Percentiles rank a stretch among this genome's conserved stretches.
Evolutionary conservation across 2,329 filamentous ascomycete genomes (phyloP).

Genomic region (Fusarium acutatum): DNA sequence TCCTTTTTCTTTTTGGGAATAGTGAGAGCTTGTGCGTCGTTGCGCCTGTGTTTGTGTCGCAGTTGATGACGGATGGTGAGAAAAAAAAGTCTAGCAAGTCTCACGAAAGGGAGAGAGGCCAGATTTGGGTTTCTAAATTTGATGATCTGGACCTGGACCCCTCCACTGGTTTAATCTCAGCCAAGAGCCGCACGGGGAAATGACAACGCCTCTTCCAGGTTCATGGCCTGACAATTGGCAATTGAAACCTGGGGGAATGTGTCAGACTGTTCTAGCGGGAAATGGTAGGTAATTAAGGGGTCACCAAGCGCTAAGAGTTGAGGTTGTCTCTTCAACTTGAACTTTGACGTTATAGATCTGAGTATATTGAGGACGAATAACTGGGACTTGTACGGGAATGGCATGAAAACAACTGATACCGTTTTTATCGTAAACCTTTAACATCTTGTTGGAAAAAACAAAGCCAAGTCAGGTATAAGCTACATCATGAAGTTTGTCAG

Average conservation of each 20-base stretch:
- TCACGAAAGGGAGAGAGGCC: constrained; percentile 16
- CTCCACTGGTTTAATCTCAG: constrained; percentile 23
- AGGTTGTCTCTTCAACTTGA: not conserved
- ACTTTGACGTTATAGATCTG: not conserved
- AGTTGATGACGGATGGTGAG: not conserved
- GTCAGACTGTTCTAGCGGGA: constrained; percentile 35
- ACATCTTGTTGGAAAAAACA: not conserved
- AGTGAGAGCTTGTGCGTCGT: not conserved
- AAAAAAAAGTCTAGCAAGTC: constrained; percentile 3
- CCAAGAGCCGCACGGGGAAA: constrained; percentile 31
- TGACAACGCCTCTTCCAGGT: constrained; percentile 27
- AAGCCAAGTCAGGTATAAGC: not conserved
- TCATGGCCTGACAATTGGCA: constrained; percentile 36
- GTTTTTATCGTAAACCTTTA: not conserved
- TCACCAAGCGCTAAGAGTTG: not conserved
- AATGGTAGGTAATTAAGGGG: constrained; percentile 4
- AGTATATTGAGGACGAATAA: not conserved
- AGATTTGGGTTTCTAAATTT: constrained; percentile 37
- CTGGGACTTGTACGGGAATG: too few species aligned
- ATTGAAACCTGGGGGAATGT: constrained; percentile 36
- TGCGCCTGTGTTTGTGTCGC: not conserved
- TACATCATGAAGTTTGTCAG: constrained; percentile 26
- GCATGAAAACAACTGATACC: too few species aligned
- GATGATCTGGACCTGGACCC: constrained; percentile 19
- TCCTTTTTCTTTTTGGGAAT: not conserved